Conservation (phyloP, 306 rosid genomes). For the Medicago lupulina region DNA sequence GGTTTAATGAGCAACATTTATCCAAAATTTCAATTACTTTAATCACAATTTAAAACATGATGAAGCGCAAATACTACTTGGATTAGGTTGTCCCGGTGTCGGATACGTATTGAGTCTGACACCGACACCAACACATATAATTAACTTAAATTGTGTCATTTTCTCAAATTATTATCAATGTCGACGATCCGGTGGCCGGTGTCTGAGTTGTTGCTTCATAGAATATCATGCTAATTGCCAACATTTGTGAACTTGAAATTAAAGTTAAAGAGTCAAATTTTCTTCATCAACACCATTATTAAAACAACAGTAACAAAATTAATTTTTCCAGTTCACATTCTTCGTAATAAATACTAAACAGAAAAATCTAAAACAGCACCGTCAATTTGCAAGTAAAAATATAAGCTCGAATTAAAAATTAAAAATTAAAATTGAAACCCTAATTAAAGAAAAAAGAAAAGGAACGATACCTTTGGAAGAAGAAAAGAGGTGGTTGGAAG, state of each 20-base stretch:
- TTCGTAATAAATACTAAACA: neutral
- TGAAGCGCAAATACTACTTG: too few species aligned
- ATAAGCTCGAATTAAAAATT: neutral
- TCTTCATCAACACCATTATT: constrained; percentile 12
- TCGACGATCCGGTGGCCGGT: too few species aligned
- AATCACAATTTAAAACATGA: constrained; percentile 14
- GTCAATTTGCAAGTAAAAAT: neutral
- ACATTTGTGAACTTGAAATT: neutral
- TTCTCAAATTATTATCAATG: too few species aligned
- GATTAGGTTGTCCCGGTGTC: too few species aligned
- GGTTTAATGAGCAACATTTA: neutral
- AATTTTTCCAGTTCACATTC: neutral
- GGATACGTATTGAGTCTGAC: too few species aligned
- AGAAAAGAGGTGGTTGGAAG: constrained; percentile 56
- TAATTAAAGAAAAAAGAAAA: constrained; percentile 3
- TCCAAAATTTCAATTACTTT: neutral
- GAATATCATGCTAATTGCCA: constrained; percentile 4
- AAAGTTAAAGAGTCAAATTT: neutral
- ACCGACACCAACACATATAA: too few species aligned
- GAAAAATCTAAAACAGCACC: neutral
- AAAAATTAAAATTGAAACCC: neutral
- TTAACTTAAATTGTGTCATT: too few species aligned
- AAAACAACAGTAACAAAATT: neutral
- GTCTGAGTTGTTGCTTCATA: too few species aligned
- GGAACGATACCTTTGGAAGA: constrained; percentile 63